Percentiles rank a stretch among this genome's conserved stretches.
These are phyloP conservation scores for Claviceps fusiformis DNA, from an alignment of 2,329 filamentous ascomycete genomes.

Conservation along the genomic window DNA sequence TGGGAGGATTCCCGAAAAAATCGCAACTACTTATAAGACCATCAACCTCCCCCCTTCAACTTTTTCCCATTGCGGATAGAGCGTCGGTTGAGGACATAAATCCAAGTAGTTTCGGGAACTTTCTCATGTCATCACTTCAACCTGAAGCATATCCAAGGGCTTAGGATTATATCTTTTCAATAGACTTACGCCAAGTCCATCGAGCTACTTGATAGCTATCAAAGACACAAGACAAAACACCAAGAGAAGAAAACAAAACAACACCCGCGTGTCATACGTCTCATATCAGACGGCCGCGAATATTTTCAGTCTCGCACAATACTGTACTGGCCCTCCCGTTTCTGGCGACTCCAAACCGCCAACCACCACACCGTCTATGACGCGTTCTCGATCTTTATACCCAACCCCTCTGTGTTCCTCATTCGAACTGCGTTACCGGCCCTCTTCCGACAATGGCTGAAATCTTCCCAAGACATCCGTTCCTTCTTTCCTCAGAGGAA, in stretches of 20 bases:
- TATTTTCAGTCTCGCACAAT: background rate
- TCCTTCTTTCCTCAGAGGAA: slow-evolving; percentile 46
- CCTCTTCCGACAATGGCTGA: slow-evolving; percentile 19
- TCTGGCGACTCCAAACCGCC: background rate
- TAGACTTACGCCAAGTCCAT: background rate
- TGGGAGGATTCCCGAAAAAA: background rate
- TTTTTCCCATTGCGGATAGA: background rate
- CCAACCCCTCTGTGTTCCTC: slow-evolving; percentile 4
- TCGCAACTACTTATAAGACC: slow-evolving; percentile 2
- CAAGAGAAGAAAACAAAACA: background rate
- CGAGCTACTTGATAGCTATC: background rate
- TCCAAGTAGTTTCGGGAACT: background rate
- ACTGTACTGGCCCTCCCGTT: background rate
- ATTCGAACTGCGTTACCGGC: slow-evolving; percentile 7
- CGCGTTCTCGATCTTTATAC: slow-evolving; percentile 6
- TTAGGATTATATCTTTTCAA: background rate
- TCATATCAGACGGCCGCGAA: background rate
- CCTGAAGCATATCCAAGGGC: background rate
- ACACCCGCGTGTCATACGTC: background rate
- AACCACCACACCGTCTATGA: slow-evolving; percentile 10
- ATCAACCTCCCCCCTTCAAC: background rate
- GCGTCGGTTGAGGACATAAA: background rate
- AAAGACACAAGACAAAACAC: background rate
- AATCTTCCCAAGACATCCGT: slow-evolving; percentile 40
- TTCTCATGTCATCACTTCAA: background rate